Evolutionary conservation across 2,329 filamentous ascomycete species (phyloP), one percentile per base, ranked within the genome.

Genomic region (Sphaerulina populicola): DNA sequence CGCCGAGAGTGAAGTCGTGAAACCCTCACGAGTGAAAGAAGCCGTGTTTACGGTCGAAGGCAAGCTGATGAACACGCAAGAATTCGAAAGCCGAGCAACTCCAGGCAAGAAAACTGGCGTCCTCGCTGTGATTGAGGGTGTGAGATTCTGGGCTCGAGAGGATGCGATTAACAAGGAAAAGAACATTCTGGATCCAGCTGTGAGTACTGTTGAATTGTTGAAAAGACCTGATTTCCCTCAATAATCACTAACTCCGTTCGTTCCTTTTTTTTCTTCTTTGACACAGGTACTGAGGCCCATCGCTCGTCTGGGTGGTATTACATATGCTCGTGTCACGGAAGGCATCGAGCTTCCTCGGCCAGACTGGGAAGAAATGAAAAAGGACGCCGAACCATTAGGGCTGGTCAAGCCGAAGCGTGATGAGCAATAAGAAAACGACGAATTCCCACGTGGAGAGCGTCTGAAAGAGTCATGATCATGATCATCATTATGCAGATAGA

Each of bases 81-180:
- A 95, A 70, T 94, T 88, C 71, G 83, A 91, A 68, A 87, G 83
- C 67, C 76, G 77, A 47, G 75, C 75, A 0, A 81, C 72, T 2
- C 83, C 85, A 0, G 88, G 86, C 2, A 84, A 83, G 71, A 89
- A 82, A 73, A 84, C 84, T 1, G 81, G 84, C 1, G 83, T 85
- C 3, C 64, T 95, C 56, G 85, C 79, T 1, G 77, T 94, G 31
- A 74, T 96, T 10, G 88, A 96, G 71, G 91, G 88, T 0, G 82
- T 86, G 31, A 77, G 83, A 27, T 95, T 96, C 65, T 96, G 90
- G 88, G 88, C 83, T 1, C 73, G 90, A 47, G 88, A 94, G 66
- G 91, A 96, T 70, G 89, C 89, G 2, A 73, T 95, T 54, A 87
- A 94, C 61, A 80, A 86, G 64, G 83, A 88, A 7, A 78, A 75